Percentiles rank a stretch among this genome's conserved stretches.
Conservation (phyloP, 306 rosid species). For the Medicago lupulina region DNA sequence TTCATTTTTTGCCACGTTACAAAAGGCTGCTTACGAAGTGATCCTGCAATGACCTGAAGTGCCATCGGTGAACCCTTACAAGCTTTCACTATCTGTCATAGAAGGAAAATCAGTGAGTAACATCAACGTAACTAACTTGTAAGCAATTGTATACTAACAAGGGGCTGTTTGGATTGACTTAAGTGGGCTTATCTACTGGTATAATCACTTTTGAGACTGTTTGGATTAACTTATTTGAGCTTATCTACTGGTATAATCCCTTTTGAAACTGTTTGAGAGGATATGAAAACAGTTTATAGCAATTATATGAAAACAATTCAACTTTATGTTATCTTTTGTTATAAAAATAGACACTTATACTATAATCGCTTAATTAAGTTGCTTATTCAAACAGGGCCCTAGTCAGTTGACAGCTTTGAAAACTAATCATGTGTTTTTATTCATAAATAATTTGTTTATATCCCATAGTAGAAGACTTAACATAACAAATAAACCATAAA, state of each 20-base stretch:
- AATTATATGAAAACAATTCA: neutral
- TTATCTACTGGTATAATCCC: neutral
- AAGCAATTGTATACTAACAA: neutral
- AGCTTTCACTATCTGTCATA: constrained; percentile 58
- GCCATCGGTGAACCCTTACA: constrained; percentile 69
- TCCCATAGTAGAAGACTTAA: constrained; percentile 1
- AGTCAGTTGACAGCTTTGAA: neutral
- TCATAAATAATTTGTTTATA: constrained; percentile 23
- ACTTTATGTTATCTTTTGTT: neutral
- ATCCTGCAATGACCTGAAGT: constrained; percentile 55
- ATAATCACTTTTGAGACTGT: neutral
- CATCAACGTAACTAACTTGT: constrained; percentile 3
- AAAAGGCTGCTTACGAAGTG: constrained; percentile 53
- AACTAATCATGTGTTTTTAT: neutral
- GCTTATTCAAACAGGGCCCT: neutral
- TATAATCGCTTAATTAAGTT: neutral
- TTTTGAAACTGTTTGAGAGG: neutral
- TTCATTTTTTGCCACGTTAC: constrained; percentile 54
- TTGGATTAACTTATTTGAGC: neutral
- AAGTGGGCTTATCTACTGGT: neutral
- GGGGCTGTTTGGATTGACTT: too few species aligned
- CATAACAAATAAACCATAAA: constrained; percentile 12
- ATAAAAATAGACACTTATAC: neutral
- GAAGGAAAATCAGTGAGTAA: constrained; percentile 10
- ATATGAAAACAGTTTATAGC: neutral